phyloP scores from a whole-genome alignment of 805 yeast genomes.

The Kluyveromyces dobzhanskii region DNA sequence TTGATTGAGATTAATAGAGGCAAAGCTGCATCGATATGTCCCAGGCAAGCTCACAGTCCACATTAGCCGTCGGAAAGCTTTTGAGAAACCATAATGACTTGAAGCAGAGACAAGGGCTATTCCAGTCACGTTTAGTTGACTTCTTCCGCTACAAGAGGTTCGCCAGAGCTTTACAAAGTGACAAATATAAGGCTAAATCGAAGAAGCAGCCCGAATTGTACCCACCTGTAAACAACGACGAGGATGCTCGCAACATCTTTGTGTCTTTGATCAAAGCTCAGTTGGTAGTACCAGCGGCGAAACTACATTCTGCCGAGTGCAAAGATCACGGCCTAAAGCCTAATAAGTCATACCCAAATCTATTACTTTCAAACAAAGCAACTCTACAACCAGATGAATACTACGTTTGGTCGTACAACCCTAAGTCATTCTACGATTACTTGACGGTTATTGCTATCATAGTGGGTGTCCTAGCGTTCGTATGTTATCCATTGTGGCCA shows the following conservation, averaged over 20 bases:
- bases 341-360: slow-evolving; percentile 54
- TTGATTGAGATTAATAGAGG: too few species aligned
- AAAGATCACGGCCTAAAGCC: slow-evolving; percentile 55
- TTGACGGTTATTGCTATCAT: slow-evolving; percentile 34
- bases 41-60: slow-evolving; percentile 13
- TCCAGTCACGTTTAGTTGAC: slow-evolving; percentile 61
- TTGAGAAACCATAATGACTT: slow-evolving; percentile 57
- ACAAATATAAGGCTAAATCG: slow-evolving; percentile 53
- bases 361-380: slow-evolving; percentile 49
- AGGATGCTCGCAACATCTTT: slow-evolving; percentile 54
- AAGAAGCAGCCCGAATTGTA: slow-evolving; percentile 37
- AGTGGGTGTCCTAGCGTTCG: slow-evolving; percentile 58
- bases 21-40: too few species aligned
- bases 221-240: slow-evolving; percentile 43
- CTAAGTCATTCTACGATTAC: slow-evolving; percentile 44
- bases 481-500: slow-evolving; percentile 94
- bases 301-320: slow-evolving; percentile 61
- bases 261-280: slow-evolving; percentile 63
- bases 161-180: slow-evolving; percentile 64
- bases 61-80: slow-evolving; percentile 62
- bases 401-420: slow-evolving; percentile 75
- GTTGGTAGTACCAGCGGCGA: slow-evolving; percentile 66
- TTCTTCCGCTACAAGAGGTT: slow-evolving; percentile 86
- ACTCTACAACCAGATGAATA: slow-evolving; percentile 57
- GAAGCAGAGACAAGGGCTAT: slow-evolving; percentile 76